Base-by-base conservation (phyloP, 495 filamentous ascomycete genomes). In the Penicillium salamii region DNA sequence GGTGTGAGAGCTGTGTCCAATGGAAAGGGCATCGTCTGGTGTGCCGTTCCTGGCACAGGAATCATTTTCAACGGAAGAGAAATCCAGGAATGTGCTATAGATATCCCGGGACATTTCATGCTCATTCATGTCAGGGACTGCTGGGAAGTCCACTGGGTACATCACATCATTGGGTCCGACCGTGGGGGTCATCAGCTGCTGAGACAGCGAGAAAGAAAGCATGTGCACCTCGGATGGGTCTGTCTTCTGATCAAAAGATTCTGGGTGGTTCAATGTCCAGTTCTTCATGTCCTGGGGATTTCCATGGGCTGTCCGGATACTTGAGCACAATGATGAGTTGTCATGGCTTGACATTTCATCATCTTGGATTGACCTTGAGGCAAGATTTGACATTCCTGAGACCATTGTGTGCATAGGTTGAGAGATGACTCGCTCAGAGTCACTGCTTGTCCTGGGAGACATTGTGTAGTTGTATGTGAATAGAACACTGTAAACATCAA, bases 271-370 rank as follows among this genome's bases (percentile, higher is more conserved):
- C 55, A 76, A 37, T 34, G 58, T 58, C 72, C 72, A 76, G 41
- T 68, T 58, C 53, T 71, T 68, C 50, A 74, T 59, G 23, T 71
- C 70, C 58, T 62, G 60, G 49, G 62, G 46, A 21, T 50, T 66
- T 65, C 68, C 69, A 61, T 63, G 63, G 61, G 50, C 57, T 52
- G 68, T 62, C 50, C 59, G 58, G 35, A 68, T 54, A 59, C 58
- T 68, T 49, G 71, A 74, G 64, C 66, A 69, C 52, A 74, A 63
- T 50, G 69, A 69, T 45, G 68, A 69, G 54, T 54, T 68, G 61
- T 72, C 71, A 59, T 71, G 72, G 67, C 64, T 72, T 38, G 66
- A 71, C 52, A 75, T 53, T 55, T 74, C 70, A 74, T 75, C 70
- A 75, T 74, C 72, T 71, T 70, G 70, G 67, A 67, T 47, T 53